phyloP scores from a whole-genome alignment of 345 rosid species.

The Eutrema yunnanense region DNA sequence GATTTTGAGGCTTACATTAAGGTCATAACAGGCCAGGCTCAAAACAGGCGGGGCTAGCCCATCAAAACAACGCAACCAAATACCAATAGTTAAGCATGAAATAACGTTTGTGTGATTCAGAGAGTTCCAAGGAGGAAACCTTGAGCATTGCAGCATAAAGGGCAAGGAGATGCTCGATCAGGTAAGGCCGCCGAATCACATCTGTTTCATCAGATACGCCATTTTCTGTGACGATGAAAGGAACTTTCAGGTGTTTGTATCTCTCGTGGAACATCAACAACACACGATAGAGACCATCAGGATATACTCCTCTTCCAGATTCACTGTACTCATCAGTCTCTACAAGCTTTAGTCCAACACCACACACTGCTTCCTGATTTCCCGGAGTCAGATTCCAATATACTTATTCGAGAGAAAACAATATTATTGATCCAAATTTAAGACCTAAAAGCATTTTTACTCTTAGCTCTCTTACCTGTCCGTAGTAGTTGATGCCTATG shows the following conservation, averaged over 20 bases:
- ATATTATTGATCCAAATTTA: not conserved
- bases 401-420: not conserved
- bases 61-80: not conserved
- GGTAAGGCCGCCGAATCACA: slow-evolving; percentile 76
- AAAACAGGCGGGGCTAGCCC: not conserved
- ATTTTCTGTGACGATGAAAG: slow-evolving; percentile 82
- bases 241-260: slow-evolving; percentile 69
- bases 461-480: slow-evolving; percentile 52
- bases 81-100: slow-evolving; percentile 1
- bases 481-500: slow-evolving; percentile 93
- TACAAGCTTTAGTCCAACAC: slow-evolving; percentile 76
- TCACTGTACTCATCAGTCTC: slow-evolving; percentile 96
- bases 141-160: slow-evolving; percentile 73
- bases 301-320: slow-evolving; percentile 96
- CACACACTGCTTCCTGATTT: slow-evolving; percentile 74
- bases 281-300: slow-evolving; percentile 80
- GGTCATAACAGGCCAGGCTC: not conserved
- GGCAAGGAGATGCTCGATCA: slow-evolving; percentile 88
- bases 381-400: slow-evolving; percentile 10
- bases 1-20: not conserved
- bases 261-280: slow-evolving; percentile 75
- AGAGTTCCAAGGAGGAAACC: slow-evolving; percentile 38
- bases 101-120: slow-evolving; percentile 2
- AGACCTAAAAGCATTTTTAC: not conserved
- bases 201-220: slow-evolving; percentile 89